Percentiles rank a stretch among this genome's conserved stretches.
phyloP scores from a whole-genome alignment of 306 rosid genomes.

The Dryas alaskensis region DNA sequence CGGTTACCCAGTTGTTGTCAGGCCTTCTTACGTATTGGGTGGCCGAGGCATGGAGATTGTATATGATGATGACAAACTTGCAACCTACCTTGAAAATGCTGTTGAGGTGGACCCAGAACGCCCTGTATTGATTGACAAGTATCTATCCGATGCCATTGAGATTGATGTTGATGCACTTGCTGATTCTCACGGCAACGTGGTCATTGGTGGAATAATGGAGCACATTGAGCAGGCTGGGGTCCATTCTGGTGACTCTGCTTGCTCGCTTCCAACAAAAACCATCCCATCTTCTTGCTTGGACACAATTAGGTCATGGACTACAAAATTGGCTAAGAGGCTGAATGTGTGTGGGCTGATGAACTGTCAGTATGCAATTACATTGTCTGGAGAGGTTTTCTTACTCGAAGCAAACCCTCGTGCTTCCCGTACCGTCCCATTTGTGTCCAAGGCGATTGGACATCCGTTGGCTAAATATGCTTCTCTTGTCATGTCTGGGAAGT shows the following conservation, averaged over 20 bases:
- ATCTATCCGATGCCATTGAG: conserved; percentile 86
- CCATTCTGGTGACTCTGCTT: conserved; percentile 98
- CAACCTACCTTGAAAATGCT: conserved; percentile 82
- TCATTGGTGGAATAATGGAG: conserved; percentile 99
- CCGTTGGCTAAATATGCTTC: conserved; percentile 98
- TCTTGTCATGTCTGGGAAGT: conserved; percentile 94
- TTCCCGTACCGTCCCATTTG: conserved; percentile 93
- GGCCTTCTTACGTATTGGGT: conserved; percentile 95
- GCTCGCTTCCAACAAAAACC: conserved; percentile 82
- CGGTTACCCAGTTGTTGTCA: conserved; percentile 94
- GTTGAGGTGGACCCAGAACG: conserved; percentile 97
- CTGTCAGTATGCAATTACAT: conserved; percentile 89
- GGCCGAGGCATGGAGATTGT: conserved; percentile 99
- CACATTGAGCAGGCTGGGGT: conserved; percentile 99
- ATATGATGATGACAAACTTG: conserved; percentile 68
- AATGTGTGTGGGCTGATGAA: conserved; percentile 95
- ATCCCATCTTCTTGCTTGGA: conserved; percentile 68
- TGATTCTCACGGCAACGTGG: conserved; percentile 89
- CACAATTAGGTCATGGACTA: conserved; percentile 83
- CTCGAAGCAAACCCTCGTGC: conserved; percentile 98
- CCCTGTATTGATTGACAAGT: conserved; percentile 85
- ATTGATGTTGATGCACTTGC: conserved; percentile 95
- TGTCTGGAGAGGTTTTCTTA: conserved; percentile 71
- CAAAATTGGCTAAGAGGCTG: conserved; percentile 69
- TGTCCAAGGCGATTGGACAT: conserved; percentile 91